Evolutionary conservation across 331 rosid genomes (phyloP).

Genomic region (Rosa hybrid): DNA sequence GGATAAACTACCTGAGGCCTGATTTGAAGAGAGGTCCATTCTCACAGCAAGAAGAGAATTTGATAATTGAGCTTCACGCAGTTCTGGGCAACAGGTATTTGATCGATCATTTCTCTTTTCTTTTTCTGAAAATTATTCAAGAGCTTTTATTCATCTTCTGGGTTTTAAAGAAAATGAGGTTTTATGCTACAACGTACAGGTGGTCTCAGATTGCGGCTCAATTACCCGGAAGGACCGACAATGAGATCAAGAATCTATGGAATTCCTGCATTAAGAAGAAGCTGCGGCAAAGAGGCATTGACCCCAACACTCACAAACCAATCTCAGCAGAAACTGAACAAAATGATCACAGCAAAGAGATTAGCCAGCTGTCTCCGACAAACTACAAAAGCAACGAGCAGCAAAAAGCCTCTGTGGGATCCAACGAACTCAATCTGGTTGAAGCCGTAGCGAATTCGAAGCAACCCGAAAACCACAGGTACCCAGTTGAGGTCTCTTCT

Average conservation of each 20-base stretch:
- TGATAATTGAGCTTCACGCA: constrained; percentile 85
- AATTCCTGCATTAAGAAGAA: constrained; percentile 92
- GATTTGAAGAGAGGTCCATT: constrained; percentile 97
- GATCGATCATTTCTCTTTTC: background rate
- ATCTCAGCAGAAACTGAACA: constrained; percentile 53
- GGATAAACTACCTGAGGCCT: constrained; percentile 95
- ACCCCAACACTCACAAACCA: constrained; percentile 87
- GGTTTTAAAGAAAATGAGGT: background rate
- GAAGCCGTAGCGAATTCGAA: constrained; percentile 39
- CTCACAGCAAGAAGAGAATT: constrained; percentile 81
- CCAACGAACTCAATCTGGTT: constrained; percentile 39
- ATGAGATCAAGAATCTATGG: constrained; percentile 92
- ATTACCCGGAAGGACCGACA: constrained; percentile 91
- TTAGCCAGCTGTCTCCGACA: constrained; percentile 26
- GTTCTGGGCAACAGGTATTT: constrained; percentile 81
- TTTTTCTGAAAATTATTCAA: background rate
- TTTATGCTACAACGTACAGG: constrained; percentile 38
- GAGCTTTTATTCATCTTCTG: background rate
- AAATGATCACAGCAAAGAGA: constrained; percentile 26
- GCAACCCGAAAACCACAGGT: constrained; percentile 27
- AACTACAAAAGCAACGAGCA: constrained; percentile 41
- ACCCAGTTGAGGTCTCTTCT: constrained; percentile 51
- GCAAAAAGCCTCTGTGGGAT: constrained; percentile 49
- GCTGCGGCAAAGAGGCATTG: constrained; percentile 85
- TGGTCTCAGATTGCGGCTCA: constrained; percentile 99